Base-by-base conservation (phyloP, 768 basidiomycete species). In the Tubosaeta sp. region DNA sequence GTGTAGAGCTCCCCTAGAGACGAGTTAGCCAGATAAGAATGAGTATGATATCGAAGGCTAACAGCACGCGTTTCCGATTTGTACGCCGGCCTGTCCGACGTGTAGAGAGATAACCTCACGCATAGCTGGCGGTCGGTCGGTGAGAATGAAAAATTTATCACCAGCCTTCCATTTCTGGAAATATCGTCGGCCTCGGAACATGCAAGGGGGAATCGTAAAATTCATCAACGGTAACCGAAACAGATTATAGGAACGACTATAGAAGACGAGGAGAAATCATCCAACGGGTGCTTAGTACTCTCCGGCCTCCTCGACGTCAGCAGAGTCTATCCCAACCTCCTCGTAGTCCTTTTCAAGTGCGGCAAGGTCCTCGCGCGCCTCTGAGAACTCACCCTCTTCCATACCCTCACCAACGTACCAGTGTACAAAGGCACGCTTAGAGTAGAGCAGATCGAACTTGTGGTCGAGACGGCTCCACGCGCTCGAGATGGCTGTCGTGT, bases 291-390 rank as follows among this genome's bases (percentile, higher is more conserved):
- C 53, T 60, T 70, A 78, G 64, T 78, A 78, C 63, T 78, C 76
- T 54, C 72, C 76, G 43, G 59, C 72, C 54, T 80, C 81, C 66
- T 82, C 77, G 16, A 56, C 73, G 37, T 79, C 77, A 5, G 76
- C 78, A 38, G 77, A 78, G 64, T 75, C 74, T 27, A 73, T 75
- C 48, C 84, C 81, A 59, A 86, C 92, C 69, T 97, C 91, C 69
- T 92, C 91, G 63, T 93, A 94, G 60, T 93, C 92, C 72, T 93
- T 97, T 79, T 97, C 95, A 50, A 99, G 84, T n/a, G 95, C 95
- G n/a, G 95, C 97, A 52, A 99, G 86, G 70, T 99, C 95, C 75
- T 99, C 97, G 54, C 95, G 88, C 17, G 95, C 95, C 76, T 97
- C 95, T 17, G 92, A 95, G 77, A 98, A 97, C 76, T 99, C 95